Conservation (phyloP, 2,329 filamentous ascomycete species). For the Aureobasidium sp. region DNA sequence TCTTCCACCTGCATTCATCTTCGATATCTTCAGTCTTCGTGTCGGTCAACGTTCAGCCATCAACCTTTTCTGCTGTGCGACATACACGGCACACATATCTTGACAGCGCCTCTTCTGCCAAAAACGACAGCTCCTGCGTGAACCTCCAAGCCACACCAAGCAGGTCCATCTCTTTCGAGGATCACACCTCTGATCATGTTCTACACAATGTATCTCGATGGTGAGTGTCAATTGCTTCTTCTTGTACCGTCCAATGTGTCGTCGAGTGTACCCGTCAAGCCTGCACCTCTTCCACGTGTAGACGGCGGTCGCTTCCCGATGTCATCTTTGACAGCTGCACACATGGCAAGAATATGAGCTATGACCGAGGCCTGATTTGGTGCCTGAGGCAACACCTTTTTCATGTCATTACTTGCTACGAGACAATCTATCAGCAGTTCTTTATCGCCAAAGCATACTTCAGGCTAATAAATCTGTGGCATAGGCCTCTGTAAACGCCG, state of each 20-base stretch:
- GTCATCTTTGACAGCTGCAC: neutral
- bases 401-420: too few species aligned
- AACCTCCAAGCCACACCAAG: conserved; percentile 3
- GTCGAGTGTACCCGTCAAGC: neutral
- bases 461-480: neutral
- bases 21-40: neutral
- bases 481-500: conserved; percentile 87
- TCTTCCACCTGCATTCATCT: conserved; percentile 1
- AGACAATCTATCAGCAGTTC: too few species aligned
- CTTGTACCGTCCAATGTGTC: neutral
- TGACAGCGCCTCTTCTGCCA: neutral
- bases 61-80: neutral
- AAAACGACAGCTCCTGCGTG: neutral
- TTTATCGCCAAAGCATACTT: neutral
- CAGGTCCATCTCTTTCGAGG: neutral
- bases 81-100: neutral
- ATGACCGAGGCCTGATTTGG: neutral
- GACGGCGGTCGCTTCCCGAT: neutral
- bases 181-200: neutral
- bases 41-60: neutral
- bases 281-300: neutral
- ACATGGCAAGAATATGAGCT: neutral
- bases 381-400: neutral
- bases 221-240: neutral
- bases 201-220: conserved; percentile 12